phyloP scores from a whole-genome alignment of 352 stramenopile genomes.

The Plasmopara muralis region DNA sequence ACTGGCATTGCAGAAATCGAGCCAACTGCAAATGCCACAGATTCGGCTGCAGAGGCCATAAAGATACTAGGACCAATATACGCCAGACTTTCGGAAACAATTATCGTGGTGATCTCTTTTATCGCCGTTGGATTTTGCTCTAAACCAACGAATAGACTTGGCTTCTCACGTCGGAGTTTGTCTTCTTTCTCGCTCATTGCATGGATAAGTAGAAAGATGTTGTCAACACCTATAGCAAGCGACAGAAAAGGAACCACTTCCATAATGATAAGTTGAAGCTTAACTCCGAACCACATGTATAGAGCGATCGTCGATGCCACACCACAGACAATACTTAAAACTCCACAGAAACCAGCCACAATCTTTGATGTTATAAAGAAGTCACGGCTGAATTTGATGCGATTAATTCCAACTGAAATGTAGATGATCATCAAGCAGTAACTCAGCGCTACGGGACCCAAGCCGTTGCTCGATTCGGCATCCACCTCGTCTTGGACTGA shows the following conservation, averaged over 20 bases:
- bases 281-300: constrained; percentile 53
- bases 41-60: constrained; percentile 51
- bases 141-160: constrained; percentile 37
- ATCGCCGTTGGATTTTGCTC: constrained; percentile 31
- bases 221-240: constrained; percentile 61
- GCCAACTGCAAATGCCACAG: constrained; percentile 48
- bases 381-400: constrained; percentile 34
- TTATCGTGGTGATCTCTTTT: constrained; percentile 29
- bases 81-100: constrained; percentile 37
- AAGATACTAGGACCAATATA: constrained; percentile 62
- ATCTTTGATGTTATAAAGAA: constrained; percentile 63
- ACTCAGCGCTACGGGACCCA: constrained; percentile 41
- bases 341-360: constrained; percentile 42
- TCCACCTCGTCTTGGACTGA: constrained; percentile 58
- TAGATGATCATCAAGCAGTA: constrained; percentile 67
- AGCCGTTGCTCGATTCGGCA: constrained; percentile 41
- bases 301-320: constrained; percentile 54
- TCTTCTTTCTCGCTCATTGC: constrained; percentile 46
- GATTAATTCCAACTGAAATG: constrained; percentile 58
- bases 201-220: constrained; percentile 66
- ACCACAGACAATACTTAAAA: constrained; percentile 51
- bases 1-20: constrained; percentile 59
- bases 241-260: constrained; percentile 64
- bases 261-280: constrained; percentile 69
- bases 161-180: constrained; percentile 24